These are phyloP conservation scores for Rhodamnia argentea DNA, from an alignment of 345 rosid genomes.

Conservation along the genomic window DNA sequence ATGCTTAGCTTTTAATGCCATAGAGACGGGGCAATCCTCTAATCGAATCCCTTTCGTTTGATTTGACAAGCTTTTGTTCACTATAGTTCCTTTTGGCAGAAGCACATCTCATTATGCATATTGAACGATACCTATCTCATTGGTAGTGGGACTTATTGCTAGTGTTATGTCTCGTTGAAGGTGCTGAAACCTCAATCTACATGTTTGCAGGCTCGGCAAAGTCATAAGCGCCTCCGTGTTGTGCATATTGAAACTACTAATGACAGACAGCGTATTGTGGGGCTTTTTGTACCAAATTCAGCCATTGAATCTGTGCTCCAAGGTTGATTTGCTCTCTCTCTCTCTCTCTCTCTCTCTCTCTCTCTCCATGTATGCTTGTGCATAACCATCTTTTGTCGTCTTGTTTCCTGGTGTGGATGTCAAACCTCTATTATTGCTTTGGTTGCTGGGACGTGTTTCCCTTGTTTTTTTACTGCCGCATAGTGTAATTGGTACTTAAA, in stretches of 20 bases:
- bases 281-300: constrained; percentile 83
- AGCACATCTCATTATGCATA: neutral
- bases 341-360: neutral
- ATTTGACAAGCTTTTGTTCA: neutral
- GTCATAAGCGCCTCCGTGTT: constrained; percentile 83
- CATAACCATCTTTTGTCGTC: neutral
- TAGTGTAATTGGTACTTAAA: neutral
- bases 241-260: constrained; percentile 80
- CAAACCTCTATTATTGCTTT: neutral
- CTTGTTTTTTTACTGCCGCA: neutral
- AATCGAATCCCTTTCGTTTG: neutral
- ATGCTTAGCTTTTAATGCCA: neutral
- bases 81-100: neutral
- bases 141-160: neutral
- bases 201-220: constrained; percentile 62
- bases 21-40: neutral
- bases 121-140: neutral
- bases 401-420: neutral
- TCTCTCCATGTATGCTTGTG: neutral
- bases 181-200: neutral
- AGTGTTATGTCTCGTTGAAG: neutral
- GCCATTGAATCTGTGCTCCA: constrained; percentile 87
- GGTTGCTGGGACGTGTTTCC: neutral
- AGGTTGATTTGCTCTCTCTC: constrained; percentile 38
- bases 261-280: constrained; percentile 74